Percentiles rank a stretch among this genome's conserved stretches.
Conservation (phyloP, 176 grass and related monocot species). For the Panicum miliaceum region DNA sequence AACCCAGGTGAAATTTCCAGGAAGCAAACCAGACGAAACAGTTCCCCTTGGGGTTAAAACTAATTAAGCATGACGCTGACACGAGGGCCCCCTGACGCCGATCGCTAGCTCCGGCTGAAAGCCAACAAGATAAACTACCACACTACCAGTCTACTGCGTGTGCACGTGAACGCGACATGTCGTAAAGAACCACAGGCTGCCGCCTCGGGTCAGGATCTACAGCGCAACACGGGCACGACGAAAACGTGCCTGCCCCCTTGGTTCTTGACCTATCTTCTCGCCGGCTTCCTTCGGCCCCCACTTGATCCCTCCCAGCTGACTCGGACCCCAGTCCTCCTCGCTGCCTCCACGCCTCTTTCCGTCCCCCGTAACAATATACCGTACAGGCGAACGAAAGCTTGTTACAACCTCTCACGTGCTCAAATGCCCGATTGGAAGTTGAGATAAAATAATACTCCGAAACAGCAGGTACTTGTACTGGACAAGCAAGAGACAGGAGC, state of each 20-base stretch:
- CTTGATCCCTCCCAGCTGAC: background rate
- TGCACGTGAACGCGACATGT: background rate
- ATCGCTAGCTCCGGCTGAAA: background rate
- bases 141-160: background rate
- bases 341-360: background rate
- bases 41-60: background rate
- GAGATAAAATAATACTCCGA: background rate
- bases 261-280: background rate
- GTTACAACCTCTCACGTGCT: background rate
- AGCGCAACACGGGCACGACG: background rate
- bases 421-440: background rate
- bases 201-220: background rate
- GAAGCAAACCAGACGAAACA: background rate
- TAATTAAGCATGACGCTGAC: background rate
- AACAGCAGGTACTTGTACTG: background rate
- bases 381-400: background rate
- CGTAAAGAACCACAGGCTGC: background rate
- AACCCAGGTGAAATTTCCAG: constrained; percentile 15
- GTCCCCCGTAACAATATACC: background rate
- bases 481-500: background rate
- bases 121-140: background rate
- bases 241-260: background rate
- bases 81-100: background rate
- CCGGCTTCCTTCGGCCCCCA: background rate
- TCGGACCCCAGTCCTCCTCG: background rate